Percentiles rank a stretch among this genome's conserved stretches.
Evolutionary conservation across 2,329 filamentous ascomycete genomes (phyloP).

Genomic region (Teratosphaeria destructans): DNA sequence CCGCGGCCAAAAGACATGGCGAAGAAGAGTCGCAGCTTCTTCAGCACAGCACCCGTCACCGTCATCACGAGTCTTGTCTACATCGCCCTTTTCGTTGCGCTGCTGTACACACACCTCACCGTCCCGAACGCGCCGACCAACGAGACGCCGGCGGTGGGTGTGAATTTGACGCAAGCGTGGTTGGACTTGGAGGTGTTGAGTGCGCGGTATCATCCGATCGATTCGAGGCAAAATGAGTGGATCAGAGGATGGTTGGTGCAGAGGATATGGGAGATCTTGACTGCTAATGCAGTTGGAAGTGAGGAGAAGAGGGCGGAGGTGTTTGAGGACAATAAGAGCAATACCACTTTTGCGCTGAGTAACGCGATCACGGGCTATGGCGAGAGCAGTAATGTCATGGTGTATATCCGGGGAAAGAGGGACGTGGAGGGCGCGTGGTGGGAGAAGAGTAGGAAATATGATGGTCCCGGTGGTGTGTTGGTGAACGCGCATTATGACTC

Average conservation of each 20-base stretch:
- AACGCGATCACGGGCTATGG: conserved; percentile 56
- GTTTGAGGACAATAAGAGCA: conserved; percentile 7
- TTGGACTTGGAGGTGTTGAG: conserved; percentile 68
- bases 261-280: conserved; percentile 60
- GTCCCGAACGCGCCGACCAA: conserved; percentile 63
- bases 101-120: conserved; percentile 62
- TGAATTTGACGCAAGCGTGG: conserved; percentile 83
- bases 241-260: conserved; percentile 66
- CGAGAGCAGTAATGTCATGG: conserved; percentile 82
- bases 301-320: not conserved
- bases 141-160: conserved; percentile 45
- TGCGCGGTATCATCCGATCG: conserved; percentile 73
- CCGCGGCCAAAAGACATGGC: not conserved
- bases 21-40: not conserved
- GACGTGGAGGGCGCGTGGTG: conserved; percentile 66
- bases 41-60: conserved; percentile 47
- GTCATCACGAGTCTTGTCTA: conserved; percentile 69
- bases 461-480: conserved; percentile 61
- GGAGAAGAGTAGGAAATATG: conserved; percentile 31
- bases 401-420: conserved; percentile 76
- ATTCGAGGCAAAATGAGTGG: conserved; percentile 70
- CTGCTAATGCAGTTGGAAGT: conserved; percentile 42
- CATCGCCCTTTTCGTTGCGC: conserved; percentile 62
- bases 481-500: conserved; percentile 95
- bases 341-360: conserved; percentile 15